Evolutionary conservation across 768 basidiomycete genomes (phyloP).

Genomic region (Daedaleopsis sinensis): DNA sequence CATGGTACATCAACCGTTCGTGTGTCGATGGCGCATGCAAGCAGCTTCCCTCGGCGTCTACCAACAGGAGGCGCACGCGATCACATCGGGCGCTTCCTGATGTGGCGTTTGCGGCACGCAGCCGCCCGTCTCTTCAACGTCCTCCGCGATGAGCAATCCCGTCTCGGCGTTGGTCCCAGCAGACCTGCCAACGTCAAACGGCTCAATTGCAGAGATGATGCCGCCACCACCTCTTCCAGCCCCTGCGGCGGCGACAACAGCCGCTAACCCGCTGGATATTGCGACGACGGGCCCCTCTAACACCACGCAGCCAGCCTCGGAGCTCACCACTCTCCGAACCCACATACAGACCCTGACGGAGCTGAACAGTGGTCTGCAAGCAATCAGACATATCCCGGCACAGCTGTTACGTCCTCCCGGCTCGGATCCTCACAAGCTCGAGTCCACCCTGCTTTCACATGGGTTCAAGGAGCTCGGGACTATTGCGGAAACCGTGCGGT

Average conservation of each 20-base stretch:
- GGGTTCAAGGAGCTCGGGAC: slow-evolving; percentile 50
- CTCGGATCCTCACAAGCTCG: slow-evolving; percentile 28
- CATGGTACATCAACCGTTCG: no score
- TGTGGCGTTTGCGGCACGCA: neutral
- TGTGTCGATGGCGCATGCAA: neutral
- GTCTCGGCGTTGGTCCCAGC: neutral
- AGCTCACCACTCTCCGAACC: slow-evolving; percentile 15
- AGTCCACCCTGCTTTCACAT: slow-evolving; percentile 26
- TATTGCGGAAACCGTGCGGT: slow-evolving; percentile 49
- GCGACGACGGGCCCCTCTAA: neutral
- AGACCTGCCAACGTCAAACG: neutral
- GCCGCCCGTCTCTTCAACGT: slow-evolving; percentile 6
- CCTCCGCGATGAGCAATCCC: slow-evolving; percentile 17
- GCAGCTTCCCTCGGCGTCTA: neutral
- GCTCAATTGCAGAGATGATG: slow-evolving; percentile 7
- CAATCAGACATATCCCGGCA: slow-evolving; percentile 49
- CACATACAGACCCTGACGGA: slow-evolving; percentile 52
- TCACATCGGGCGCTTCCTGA: slow-evolving; percentile 1
- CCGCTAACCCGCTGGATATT: neutral
- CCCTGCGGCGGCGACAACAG: neutral
- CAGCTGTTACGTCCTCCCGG: slow-evolving; percentile 45
- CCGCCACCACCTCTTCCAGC: slow-evolving; percentile 15
- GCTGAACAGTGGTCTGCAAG: slow-evolving; percentile 46
- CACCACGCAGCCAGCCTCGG: slow-evolving; percentile 16
- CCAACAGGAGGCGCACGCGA: no score